These are phyloP conservation scores for Dothistroma pini DNA, from an alignment of 2,329 filamentous ascomycete genomes.

Conservation along the genomic window DNA sequence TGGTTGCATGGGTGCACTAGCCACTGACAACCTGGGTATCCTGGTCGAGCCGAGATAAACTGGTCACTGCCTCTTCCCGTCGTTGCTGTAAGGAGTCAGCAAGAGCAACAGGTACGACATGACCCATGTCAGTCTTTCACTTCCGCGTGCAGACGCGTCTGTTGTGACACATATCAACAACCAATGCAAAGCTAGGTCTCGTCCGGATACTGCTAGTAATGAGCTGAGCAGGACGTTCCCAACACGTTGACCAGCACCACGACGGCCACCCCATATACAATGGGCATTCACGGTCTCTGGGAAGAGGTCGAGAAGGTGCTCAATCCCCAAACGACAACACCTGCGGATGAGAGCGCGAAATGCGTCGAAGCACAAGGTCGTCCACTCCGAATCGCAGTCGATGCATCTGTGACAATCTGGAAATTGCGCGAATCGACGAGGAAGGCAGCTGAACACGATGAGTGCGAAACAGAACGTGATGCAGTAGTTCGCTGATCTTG, in stretches of 20 bases:
- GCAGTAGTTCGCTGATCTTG: not conserved
- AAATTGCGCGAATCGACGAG: not conserved
- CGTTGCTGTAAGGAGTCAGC: too few species aligned
- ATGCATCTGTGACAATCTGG: not conserved
- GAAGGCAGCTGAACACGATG: not conserved
- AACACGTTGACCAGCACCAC: not conserved
- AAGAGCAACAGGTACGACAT: too few species aligned
- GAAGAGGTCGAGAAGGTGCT: not conserved
- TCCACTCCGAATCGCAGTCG: constrained; percentile 1
- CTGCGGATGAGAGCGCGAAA: not conserved
- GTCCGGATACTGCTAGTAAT: not conserved
- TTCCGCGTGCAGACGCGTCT: too few species aligned
- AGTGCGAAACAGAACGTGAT: not conserved
- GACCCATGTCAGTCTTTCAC: too few species aligned
- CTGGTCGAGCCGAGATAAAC: too few species aligned
- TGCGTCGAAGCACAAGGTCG: not conserved
- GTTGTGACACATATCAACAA: too few species aligned
- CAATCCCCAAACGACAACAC: not conserved
- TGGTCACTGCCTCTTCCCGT: too few species aligned
- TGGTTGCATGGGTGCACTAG: not conserved
- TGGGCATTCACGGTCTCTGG: not conserved
- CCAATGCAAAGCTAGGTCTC: too few species aligned
- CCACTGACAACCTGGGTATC: too few species aligned
- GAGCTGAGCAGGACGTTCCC: not conserved
- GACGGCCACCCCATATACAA: not conserved